phyloP scores from a whole-genome alignment of 352 stramenopile genomes.

The Globisporangium rhizosaccharum region DNA sequence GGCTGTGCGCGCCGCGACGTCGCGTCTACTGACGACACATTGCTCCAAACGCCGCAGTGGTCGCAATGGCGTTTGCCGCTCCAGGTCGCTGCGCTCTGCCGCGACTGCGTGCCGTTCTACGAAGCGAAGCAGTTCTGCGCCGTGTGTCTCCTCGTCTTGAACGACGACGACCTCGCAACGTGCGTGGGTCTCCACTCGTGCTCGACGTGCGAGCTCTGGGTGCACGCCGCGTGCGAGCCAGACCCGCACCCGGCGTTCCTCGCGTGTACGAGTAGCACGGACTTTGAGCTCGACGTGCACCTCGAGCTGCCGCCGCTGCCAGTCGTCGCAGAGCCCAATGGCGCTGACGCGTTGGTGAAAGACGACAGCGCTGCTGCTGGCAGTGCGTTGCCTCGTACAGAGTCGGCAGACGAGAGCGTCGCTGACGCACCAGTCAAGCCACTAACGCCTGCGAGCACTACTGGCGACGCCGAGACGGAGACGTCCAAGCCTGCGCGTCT shows the following conservation, averaged over 20 bases:
- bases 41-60: constrained; percentile 24
- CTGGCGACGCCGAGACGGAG: constrained; percentile 2
- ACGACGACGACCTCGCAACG: constrained; percentile 34
- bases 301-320: constrained; percentile 20
- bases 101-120: constrained; percentile 57
- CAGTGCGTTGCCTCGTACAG: too few relatives aligned
- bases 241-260: constrained; percentile 62
- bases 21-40: background rate
- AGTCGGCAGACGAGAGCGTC: background rate
- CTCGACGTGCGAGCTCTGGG: constrained; percentile 72
- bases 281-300: constrained; percentile 53
- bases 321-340: background rate
- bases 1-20: constrained; percentile 32
- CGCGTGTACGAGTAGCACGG: constrained; percentile 16
- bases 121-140: constrained; percentile 63
- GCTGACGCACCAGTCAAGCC: background rate
- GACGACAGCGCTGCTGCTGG: background rate
- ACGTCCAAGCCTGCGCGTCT: constrained; percentile 40
- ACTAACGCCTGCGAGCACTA: background rate
- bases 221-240: constrained; percentile 75
- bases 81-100: constrained; percentile 55
- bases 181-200: constrained; percentile 61
- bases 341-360: background rate
- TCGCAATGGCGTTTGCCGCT: constrained; percentile 71
- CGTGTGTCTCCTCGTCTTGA: constrained; percentile 55